phyloP scores from a whole-genome alignment of 1,284 basidiomycete genomes.

The Taiwanofungus camphoratus region DNA sequence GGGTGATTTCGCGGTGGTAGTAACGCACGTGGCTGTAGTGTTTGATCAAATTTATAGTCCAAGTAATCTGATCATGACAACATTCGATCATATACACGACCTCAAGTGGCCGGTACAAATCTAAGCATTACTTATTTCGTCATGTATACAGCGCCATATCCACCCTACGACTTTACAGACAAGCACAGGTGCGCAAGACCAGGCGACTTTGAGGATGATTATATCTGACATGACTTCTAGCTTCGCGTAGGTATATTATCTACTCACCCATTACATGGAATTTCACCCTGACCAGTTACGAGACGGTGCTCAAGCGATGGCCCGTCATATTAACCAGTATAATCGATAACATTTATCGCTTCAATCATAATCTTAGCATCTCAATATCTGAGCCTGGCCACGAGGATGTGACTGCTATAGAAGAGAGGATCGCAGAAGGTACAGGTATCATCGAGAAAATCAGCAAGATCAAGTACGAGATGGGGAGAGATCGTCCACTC shows the following conservation, averaged over 20 bases:
- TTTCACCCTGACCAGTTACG: slow-evolving; percentile 36
- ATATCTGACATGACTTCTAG: neutral
- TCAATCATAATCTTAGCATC: slow-evolving; percentile 43
- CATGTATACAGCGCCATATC: slow-evolving; percentile 21
- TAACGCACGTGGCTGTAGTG: too few species aligned
- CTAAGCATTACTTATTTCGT: too few species aligned
- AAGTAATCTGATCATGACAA: too few species aligned
- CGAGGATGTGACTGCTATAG: slow-evolving; percentile 15
- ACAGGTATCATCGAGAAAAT: slow-evolving; percentile 77
- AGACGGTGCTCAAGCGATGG: slow-evolving; percentile 70
- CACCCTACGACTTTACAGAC: slow-evolving; percentile 22
- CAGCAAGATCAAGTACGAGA: slow-evolving; percentile 84
- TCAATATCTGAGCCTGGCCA: slow-evolving; percentile 16
- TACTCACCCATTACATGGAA: neutral
- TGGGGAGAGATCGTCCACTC: slow-evolving; percentile 76
- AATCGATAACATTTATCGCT: slow-evolving; percentile 65
- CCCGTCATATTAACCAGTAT: slow-evolving; percentile 83
- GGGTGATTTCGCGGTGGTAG: too few species aligned
- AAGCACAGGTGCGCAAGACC: slow-evolving; percentile 14
- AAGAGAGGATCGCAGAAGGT: slow-evolving; percentile 60
- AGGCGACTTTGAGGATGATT: neutral
- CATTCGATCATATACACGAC: too few species aligned
- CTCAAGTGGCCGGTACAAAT: too few species aligned
- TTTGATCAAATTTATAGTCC: too few species aligned
- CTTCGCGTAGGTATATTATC: slow-evolving; percentile 23